Base-by-base conservation (phyloP, 805 yeast genomes). In the Candida qinlingensis region DNA sequence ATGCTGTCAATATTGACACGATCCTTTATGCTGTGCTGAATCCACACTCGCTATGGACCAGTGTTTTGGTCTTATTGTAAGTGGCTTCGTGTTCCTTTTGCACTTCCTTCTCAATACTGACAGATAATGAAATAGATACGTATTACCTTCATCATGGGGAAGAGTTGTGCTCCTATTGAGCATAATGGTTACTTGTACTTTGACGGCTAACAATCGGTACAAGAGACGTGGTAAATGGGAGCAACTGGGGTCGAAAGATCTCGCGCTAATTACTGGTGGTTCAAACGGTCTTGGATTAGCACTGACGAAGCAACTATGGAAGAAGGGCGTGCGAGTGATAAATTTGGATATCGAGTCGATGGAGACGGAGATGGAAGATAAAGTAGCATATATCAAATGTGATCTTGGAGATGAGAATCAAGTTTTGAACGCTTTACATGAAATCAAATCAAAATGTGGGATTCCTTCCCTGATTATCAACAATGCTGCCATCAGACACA, bases 401-500 rank as follows among this genome's bases (percentile, higher is more conserved):
- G 95, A 91, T 64, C 81, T 91, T n/a, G 67, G 83, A 37, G 62
- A 76, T 47, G 54, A 71, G 10, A 54, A 57, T 1, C 70, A 72
- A 9, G 74, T 87, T 6, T 54, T 62, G 12, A 55, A 56, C 1
- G 61, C 67, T 12, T 74, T 79, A 9, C 60, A 62, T 6, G 47
- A 41, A 6, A 77, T 88, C 27, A 61, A 61, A 29, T 40, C 56
- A 28, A 69, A 73, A 33, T 56, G 79, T 37, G 87, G 89, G 4
- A 36, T 39, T 0, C 81, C 86, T 1, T 76, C 90, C 0, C 70
- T 88, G 1, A 68, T 91, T 11, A 73, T 91, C 44, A 90, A 89
- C 63, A 91, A 90, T 64, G 97, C 97, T 1, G 97, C 89, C 0
- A 75, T 87, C 19, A 71, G 85, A 39, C 72, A 71, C 8, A 83